phyloP scores from a whole-genome alignment of 176 grass and related monocot species.

The Zizania latifolia region DNA sequence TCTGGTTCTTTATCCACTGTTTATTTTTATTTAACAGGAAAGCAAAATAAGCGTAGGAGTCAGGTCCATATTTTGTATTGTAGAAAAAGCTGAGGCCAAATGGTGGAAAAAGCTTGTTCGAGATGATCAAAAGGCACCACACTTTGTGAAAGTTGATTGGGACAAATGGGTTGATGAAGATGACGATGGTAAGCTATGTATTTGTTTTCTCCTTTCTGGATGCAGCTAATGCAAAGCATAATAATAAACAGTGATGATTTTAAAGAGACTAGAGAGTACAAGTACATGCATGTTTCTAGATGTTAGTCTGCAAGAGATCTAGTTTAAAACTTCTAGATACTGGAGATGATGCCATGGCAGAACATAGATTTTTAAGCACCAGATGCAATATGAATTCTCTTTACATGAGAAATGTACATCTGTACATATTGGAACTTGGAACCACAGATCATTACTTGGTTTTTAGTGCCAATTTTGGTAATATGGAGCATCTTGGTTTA shows the following conservation, averaged over 20 bases:
- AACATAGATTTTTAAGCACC: background rate
- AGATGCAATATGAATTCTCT: background rate
- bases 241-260: background rate
- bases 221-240: background rate
- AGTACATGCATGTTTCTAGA: background rate
- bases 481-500: background rate
- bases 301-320: background rate
- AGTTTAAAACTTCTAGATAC: conserved; percentile 4
- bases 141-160: conserved; percentile 94
- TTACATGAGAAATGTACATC: background rate
- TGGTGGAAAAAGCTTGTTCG: conserved; percentile 90
- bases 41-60: conserved; percentile 80
- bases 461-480: background rate
- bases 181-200: conserved; percentile 57
- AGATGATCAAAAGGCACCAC: conserved; percentile 54
- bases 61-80: conserved; percentile 65
- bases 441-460: background rate
- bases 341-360: background rate
- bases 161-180: conserved; percentile 99
- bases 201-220: background rate
- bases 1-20: background rate
- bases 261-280: too few relatives aligned
- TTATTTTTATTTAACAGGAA: conserved; percentile 34
- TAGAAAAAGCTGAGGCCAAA: conserved; percentile 68
- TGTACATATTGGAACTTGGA: background rate